phyloP scores from a whole-genome alignment of 2,329 filamentous ascomycete species.

The Mariannaea elegans region DNA sequence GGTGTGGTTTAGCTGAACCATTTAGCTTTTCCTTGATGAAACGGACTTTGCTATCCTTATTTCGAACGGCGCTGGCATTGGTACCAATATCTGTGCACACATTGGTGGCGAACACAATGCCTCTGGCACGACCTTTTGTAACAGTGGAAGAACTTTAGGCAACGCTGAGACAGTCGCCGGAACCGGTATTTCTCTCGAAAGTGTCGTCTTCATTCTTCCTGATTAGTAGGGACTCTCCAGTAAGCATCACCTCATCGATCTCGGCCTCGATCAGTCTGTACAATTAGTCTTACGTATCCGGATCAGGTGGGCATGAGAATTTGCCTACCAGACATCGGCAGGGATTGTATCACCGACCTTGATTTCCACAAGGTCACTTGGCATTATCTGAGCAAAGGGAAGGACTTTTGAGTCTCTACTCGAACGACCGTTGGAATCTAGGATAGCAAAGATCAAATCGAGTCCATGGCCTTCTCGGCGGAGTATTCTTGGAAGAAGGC shows the following conservation, averaged over 20 bases:
- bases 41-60: slow-evolving; percentile 41
- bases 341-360: slow-evolving; percentile 69
- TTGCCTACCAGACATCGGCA: slow-evolving; percentile 59
- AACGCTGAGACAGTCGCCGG: slow-evolving; percentile 69
- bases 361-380: slow-evolving; percentile 64
- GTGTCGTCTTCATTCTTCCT: slow-evolving; percentile 59
- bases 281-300: not conserved
- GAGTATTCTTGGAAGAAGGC: slow-evolving; percentile 57
- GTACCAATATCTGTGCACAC: slow-evolving; percentile 70
- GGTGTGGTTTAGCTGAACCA: slow-evolving; percentile 43
- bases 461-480: slow-evolving; percentile 61
- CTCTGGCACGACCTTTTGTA: slow-evolving; percentile 67
- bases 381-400: slow-evolving; percentile 57
- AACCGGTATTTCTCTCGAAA: slow-evolving; percentile 51
- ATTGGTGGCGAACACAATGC: slow-evolving; percentile 68
- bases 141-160: slow-evolving; percentile 71
- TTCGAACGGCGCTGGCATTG: slow-evolving; percentile 60
- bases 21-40: slow-evolving; percentile 54
- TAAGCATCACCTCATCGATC: slow-evolving; percentile 72
- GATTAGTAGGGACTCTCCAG: slow-evolving; percentile 70
- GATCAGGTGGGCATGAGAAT: not conserved
- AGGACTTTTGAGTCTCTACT: slow-evolving; percentile 49
- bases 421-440: slow-evolving; percentile 55
- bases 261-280: slow-evolving; percentile 60
- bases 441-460: slow-evolving; percentile 53